Percentiles rank a stretch among this genome's conserved stretches.
phyloP scores from a whole-genome alignment of 1,284 basidiomycete genomes.

The Baeospora myosura region DNA sequence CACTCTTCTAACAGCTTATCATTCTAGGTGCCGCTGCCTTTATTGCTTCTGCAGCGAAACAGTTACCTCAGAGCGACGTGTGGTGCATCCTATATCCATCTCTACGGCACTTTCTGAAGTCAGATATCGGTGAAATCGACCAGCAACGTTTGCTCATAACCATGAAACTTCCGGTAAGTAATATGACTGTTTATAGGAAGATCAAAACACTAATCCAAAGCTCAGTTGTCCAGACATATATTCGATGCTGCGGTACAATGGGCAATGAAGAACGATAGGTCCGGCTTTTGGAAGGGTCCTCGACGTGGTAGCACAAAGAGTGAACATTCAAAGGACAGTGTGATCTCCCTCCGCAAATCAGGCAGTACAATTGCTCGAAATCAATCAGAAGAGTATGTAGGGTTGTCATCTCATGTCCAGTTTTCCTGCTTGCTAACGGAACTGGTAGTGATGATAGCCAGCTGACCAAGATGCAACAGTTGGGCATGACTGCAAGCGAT shows the following conservation, averaged over 20 bases:
- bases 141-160: slow-evolving; percentile 69
- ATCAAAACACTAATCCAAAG: not conserved
- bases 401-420: not conserved
- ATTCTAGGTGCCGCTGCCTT: slow-evolving; percentile 81
- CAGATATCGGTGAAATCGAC: slow-evolving; percentile 76
- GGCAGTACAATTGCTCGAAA: slow-evolving; percentile 40
- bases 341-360: slow-evolving; percentile 51
- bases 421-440: slow-evolving; percentile 4
- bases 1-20: not conserved
- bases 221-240: slow-evolving; percentile 69
- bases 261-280: slow-evolving; percentile 76
- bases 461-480: slow-evolving; percentile 64
- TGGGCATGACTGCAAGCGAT: slow-evolving; percentile 76
- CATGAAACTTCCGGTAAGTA: slow-evolving; percentile 73
- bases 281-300: slow-evolving; percentile 67
- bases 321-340: slow-evolving; percentile 64
- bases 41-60: slow-evolving; percentile 76
- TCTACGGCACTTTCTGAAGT: slow-evolving; percentile 77
- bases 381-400: slow-evolving; percentile 68
- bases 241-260: slow-evolving; percentile 83
- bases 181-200: slow-evolving; percentile 1
- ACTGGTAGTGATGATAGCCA: slow-evolving; percentile 65
- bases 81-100: slow-evolving; percentile 97
- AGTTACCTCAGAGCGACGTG: slow-evolving; percentile 77
- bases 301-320: slow-evolving; percentile 26